Evolutionary conservation across 805 yeast species (phyloP).

Genomic region (Candida awuae): DNA sequence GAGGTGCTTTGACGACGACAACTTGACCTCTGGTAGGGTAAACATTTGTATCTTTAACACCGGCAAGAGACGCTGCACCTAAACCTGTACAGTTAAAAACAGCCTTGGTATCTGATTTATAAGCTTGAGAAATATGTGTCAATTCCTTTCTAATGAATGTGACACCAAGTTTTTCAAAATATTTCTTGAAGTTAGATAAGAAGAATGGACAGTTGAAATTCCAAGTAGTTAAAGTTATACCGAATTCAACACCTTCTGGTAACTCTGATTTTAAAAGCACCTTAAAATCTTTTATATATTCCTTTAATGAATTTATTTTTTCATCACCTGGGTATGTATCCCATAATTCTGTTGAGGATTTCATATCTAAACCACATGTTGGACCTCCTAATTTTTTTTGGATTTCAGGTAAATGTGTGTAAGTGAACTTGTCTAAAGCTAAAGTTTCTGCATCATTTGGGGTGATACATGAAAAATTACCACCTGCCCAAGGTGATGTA

Average conservation of each 20-base stretch:
- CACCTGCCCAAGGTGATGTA: slow-evolving; percentile 80
- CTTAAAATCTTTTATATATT: slow-evolving; percentile 42
- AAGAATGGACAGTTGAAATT: slow-evolving; percentile 67
- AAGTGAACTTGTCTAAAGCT: slow-evolving; percentile 50
- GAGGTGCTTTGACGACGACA: slow-evolving; percentile 63
- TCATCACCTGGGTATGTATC: slow-evolving; percentile 37
- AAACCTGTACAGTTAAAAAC: slow-evolving; percentile 76
- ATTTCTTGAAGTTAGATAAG: slow-evolving; percentile 37
- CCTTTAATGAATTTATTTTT: slow-evolving; percentile 40
- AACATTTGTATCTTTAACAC: slow-evolving; percentile 52
- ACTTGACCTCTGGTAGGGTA: slow-evolving; percentile 81
- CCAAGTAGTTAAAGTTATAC: slow-evolving; percentile 52
- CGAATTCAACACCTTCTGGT: slow-evolving; percentile 48
- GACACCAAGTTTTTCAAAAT: slow-evolving; percentile 44
- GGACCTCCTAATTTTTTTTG: slow-evolving; percentile 44
- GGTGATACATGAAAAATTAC: slow-evolving; percentile 52
- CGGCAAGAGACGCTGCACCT: slow-evolving; percentile 56
- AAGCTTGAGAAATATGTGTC: slow-evolving; percentile 52
- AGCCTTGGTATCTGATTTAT: slow-evolving; percentile 28
- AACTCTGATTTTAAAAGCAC: slow-evolving; percentile 32
- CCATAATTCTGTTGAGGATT: slow-evolving; percentile 55
- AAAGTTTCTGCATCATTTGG: slow-evolving; percentile 47
- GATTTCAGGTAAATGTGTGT: slow-evolving; percentile 37
- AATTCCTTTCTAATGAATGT: slow-evolving; percentile 38
- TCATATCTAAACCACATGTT: slow-evolving; percentile 44